Conservation (phyloP, 2,329 filamentous ascomycete genomes). For the Aureobasidium sp. region DNA sequence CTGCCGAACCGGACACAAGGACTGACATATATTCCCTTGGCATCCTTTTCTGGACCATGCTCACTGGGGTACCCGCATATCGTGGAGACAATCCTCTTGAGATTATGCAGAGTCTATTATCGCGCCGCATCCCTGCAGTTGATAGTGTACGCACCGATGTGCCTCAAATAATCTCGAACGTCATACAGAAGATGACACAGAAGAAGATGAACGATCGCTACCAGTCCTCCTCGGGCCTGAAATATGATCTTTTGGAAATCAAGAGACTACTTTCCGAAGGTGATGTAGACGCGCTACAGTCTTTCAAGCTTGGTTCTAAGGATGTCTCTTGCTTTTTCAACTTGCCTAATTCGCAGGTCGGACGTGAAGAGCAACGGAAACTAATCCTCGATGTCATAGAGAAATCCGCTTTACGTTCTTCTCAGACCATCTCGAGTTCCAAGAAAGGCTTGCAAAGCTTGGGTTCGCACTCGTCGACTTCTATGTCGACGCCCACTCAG, state of each 20-base stretch:
- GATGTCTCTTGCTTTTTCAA: constrained; percentile 92
- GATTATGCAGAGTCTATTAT: constrained; percentile 82
- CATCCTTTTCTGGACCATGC: constrained; percentile 77
- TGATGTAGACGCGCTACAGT: constrained; percentile 59
- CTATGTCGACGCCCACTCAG: constrained; percentile 17
- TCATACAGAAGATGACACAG: constrained; percentile 87
- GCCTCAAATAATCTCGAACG: constrained; percentile 69
- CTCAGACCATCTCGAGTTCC: constrained; percentile 21
- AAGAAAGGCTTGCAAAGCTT: constrained; percentile 38
- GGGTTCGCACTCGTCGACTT: constrained; percentile 35
- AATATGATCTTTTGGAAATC: constrained; percentile 68
- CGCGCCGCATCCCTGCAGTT: constrained; percentile 66
- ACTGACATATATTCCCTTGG: constrained; percentile 93
- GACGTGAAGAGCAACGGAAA: constrained; percentile 62
- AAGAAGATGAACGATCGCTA: constrained; percentile 84
- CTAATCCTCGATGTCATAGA: constrained; percentile 68
- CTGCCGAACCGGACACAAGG: constrained; percentile 80
- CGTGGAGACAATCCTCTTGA: constrained; percentile 74
- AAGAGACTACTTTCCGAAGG: constrained; percentile 68
- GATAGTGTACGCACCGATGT: constrained; percentile 72
- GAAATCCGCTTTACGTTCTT: constrained; percentile 60
- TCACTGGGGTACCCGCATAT: constrained; percentile 73
- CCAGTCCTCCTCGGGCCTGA: constrained; percentile 78
- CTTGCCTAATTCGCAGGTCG: constrained; percentile 72
- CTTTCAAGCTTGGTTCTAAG: constrained; percentile 69